Evolutionary conservation across 352 stramenopile species (phyloP), one percentile per base, ranked within the genome.

Genomic region (Halophytophthora polymorphica): DNA sequence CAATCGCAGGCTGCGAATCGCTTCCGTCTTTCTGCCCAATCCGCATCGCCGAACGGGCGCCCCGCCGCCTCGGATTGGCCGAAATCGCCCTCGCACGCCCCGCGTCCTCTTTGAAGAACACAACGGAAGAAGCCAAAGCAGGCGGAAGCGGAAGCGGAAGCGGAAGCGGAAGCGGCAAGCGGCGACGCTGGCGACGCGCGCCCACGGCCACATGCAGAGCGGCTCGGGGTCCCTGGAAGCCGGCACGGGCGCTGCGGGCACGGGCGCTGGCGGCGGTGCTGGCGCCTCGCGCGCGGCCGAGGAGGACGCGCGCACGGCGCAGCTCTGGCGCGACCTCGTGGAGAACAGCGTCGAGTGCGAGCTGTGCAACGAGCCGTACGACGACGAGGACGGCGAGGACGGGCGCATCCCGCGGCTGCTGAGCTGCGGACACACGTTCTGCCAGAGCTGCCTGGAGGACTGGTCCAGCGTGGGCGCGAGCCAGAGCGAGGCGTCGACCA

Each of bases 341-440:
- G 78, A 91, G 48, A 86, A 67, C 55, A 83, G 75, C 40, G 71
- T 93, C 56, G 83, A 93, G 64, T 93, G 83, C 56, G 83, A 93
- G 63, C 66, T 93, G 21, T 93, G 83, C 63, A 91, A 93, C 64
- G 77, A 91, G 58, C 80, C 78, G 7, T 93, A 93, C 57, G 78
- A 81, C 40, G 78, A 91, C 44, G 64, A 75, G 37, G 68, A 81
- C 48, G 56, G 80, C 41, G 63, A 70, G 15, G 68, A 75, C 21
- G 69, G 71, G 39, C 83, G 90, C 52, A 69, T 87, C 34, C 83
- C 83, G 22, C 76, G 83, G 3, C 62, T 93, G 49, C 71, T 93
- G 28, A 61, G 54, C 14, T 93, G 83, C 59, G 83, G 83, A 23
- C 83, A 93, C 53, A 93, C 83, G 10, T 90, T 91, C 53, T 93